Base-by-base conservation (phyloP, 139 green algal species). In the Volvox africanus region DNA sequence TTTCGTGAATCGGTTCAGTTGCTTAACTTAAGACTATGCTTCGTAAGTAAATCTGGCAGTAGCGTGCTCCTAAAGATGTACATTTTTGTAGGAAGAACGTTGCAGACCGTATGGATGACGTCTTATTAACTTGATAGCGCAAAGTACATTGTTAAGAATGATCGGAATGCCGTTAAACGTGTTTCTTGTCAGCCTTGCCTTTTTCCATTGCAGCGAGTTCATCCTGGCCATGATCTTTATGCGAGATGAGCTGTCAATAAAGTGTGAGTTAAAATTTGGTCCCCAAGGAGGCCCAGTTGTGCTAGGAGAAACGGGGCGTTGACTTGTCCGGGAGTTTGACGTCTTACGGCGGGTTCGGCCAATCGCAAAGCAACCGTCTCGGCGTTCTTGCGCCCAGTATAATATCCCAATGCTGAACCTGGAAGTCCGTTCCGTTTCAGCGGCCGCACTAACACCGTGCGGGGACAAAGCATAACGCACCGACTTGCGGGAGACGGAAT, bases 151-250 rank as follows among this genome's bases (percentile, higher is more conserved):
- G 28, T 61, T 20, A 18, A 13, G 11, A 61, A 88, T 22, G 5
- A 69, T 30, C 65, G 65, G 65, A 73, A 73, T 16, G 65, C 65
- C 67, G 83, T 16, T 80, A 35, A 16, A 12, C 0, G 11, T 24
- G 16, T 89, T 89, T 33, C 1, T 80, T 0, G 67, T 0, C 12
- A 17, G 12, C 22, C 83, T 98, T 0, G 80, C 50, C 5, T 94
- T 95, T 61, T 98, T 97, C 73, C 96, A 98, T 86, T 50, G 73
- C 62, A 95, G 93, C 14, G 96, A 98, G 82, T 97, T 96, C 83
- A 2, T 94, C 0, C 77, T 98, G 20, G 93, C 94, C 1, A 78
- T 28, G 26, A 14, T 93, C 0, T 97, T 89, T 82, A 96, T 95
- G 86, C 86, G 94, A 0, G 37, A 93, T 5, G 86, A 96, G 17